Conservation (phyloP, 768 basidiomycete species). For the Tremella fuciformis region DNA sequence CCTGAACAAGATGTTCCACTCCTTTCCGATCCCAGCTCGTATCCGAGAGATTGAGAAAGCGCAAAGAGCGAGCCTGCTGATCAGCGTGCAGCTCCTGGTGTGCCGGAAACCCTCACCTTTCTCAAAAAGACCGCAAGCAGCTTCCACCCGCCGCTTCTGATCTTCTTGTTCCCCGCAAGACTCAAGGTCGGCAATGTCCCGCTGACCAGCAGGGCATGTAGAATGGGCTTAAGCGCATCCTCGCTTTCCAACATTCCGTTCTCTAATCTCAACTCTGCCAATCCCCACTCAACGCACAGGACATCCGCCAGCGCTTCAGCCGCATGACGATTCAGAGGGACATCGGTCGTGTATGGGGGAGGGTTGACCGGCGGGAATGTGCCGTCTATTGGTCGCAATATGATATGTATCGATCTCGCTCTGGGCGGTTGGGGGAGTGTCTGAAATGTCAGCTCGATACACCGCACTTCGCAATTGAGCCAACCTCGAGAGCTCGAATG, state of each 20-base stretch:
- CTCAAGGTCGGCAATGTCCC: slow-evolving; percentile 76
- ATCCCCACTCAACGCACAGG: slow-evolving; percentile 87
- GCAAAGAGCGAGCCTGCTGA: slow-evolving; percentile 66
- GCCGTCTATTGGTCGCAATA: slow-evolving; percentile 5
- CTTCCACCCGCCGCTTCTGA: slow-evolving; percentile 73
- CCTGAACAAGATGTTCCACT: slow-evolving; percentile 73
- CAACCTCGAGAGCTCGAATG: slow-evolving; percentile 44
- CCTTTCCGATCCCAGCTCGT: slow-evolving; percentile 79
- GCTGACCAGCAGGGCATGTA: slow-evolving; percentile 84
- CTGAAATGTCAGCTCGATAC: not conserved
- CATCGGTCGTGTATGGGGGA: slow-evolving; percentile 64
- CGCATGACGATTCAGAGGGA: slow-evolving; percentile 60
- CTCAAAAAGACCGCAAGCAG: slow-evolving; percentile 73
- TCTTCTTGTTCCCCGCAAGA: slow-evolving; percentile 76
- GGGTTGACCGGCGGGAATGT: slow-evolving; percentile 54
- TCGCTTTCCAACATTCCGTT: slow-evolving; percentile 83
- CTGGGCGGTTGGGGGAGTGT: slow-evolving; percentile 26
- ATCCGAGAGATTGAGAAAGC: slow-evolving; percentile 87
- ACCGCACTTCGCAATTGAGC: too few relatives aligned
- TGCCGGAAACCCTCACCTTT: slow-evolving; percentile 57
- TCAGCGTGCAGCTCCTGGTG: not conserved
- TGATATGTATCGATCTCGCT: slow-evolving; percentile 29
- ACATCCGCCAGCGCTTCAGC: slow-evolving; percentile 86
- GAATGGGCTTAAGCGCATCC: slow-evolving; percentile 74
- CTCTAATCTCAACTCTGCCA: slow-evolving; percentile 76